Evolutionary conservation across 306 rosid species (phyloP).

Genomic region (Vigna hirtella): DNA sequence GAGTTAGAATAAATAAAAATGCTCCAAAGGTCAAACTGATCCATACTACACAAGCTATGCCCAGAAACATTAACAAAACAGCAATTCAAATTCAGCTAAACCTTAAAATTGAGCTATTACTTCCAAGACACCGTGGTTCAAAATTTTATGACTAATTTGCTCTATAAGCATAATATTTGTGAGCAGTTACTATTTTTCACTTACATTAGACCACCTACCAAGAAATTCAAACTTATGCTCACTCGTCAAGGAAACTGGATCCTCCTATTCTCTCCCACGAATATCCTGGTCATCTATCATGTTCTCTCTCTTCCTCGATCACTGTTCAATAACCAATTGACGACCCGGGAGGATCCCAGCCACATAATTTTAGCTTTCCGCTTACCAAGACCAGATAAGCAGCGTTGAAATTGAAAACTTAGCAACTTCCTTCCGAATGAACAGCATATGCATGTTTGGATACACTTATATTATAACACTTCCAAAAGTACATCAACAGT

Average conservation of each 20-base stretch:
- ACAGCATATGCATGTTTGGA: neutral
- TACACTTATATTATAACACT: neutral
- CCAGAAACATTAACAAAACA: conserved; percentile 15
- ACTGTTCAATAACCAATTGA: neutral
- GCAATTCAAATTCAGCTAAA: conserved; percentile 21
- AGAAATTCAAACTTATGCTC: neutral
- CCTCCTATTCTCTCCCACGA: neutral
- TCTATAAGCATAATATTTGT: neutral
- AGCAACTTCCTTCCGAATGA: neutral
- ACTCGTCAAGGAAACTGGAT: neutral
- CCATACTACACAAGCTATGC: conserved; percentile 8
- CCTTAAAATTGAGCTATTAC: conserved; percentile 14
- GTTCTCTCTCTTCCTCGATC: neutral
- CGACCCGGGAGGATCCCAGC: neutral
- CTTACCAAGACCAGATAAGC: neutral
- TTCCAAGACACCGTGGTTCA: neutral
- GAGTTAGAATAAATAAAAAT: conserved; percentile 3
- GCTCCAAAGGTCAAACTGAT: conserved; percentile 23
- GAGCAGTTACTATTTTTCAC: neutral
- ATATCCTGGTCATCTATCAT: neutral
- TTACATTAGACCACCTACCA: neutral
- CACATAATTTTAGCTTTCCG: neutral
- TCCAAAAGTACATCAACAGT: neutral
- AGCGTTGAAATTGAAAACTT: neutral
- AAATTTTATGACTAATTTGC: neutral